Evolutionary conservation across 2,329 filamentous ascomycete genomes (phyloP).

Genomic region (Diplodia corticola): DNA sequence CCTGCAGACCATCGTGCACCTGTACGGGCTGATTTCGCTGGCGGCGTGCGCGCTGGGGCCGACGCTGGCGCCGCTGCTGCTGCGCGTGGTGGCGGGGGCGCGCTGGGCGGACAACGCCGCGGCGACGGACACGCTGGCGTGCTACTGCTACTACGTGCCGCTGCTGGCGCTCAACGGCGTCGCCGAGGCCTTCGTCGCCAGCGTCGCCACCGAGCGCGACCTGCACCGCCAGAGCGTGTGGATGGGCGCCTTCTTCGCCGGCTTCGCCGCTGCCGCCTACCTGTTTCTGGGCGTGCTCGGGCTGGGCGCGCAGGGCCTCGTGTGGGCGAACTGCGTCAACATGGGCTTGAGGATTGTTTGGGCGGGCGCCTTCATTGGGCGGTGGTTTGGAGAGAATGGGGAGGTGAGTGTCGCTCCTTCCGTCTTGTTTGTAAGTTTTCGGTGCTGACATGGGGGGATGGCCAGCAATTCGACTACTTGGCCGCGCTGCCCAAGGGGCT

Average conservation of each 20-base stretch:
- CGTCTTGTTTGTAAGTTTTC: not conserved
- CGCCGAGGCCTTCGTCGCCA: constrained; percentile 87
- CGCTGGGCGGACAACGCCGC: constrained; percentile 70
- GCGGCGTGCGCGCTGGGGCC: constrained; percentile 72
- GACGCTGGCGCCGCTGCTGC: constrained; percentile 68
- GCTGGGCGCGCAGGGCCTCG: constrained; percentile 76
- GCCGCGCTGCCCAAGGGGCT: constrained; percentile 33
- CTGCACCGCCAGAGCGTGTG: constrained; percentile 75
- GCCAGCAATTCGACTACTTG: constrained; percentile 29
- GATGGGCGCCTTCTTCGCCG: constrained; percentile 80
- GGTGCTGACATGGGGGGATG: not conserved
- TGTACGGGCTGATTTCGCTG: constrained; percentile 74
- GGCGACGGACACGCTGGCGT: constrained; percentile 70
- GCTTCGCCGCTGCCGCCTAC: constrained; percentile 74
- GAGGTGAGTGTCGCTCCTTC: constrained; percentile 18
- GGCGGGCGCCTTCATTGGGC: constrained; percentile 71
- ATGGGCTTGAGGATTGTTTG: constrained; percentile 84
- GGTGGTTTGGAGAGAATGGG: constrained; percentile 33
- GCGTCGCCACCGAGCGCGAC: constrained; percentile 73
- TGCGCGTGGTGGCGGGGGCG: constrained; percentile 73
- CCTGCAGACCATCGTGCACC: constrained; percentile 64
- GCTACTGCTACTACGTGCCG: constrained; percentile 91
- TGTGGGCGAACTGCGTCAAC: constrained; percentile 85
- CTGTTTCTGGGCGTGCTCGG: constrained; percentile 68
- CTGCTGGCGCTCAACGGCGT: constrained; percentile 90